A percentile compares a stretch with the other conserved stretches of the same genome.
Conservation (phyloP, 108 stramenopile species). For the Schizochytrium sp. region DNA sequence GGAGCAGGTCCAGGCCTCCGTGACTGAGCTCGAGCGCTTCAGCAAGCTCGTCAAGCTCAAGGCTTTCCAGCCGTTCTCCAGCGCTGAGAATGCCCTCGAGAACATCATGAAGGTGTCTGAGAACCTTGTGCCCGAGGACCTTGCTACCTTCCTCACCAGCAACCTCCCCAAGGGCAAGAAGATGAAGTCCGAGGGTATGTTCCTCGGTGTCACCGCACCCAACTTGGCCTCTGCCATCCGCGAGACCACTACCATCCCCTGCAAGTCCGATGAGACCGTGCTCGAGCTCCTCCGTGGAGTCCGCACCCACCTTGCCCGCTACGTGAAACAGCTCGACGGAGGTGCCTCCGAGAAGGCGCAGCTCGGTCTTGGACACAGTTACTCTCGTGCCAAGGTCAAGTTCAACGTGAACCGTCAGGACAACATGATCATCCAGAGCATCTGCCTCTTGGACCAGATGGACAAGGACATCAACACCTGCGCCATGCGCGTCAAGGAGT, state of each 20-base stretch:
- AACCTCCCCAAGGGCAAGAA: conserved; percentile 73
- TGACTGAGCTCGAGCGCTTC: conserved; percentile 89
- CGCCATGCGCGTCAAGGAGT: conserved; percentile 98
- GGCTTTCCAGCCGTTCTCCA: conserved; percentile 95
- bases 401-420: conserved; percentile 98
- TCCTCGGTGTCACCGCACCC: conserved; percentile 78
- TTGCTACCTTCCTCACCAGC: conserved; percentile 90
- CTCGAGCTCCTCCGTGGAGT: conserved; percentile 90
- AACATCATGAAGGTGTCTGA: conserved; percentile 79
- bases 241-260: conserved; percentile 71
- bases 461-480: conserved; percentile 99
- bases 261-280: conserved; percentile 78
- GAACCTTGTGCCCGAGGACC: conserved; percentile 61
- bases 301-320: conserved; percentile 88
- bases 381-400: conserved; percentile 98
- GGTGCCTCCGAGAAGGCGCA: conserved; percentile 95
- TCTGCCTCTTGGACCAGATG: conserved; percentile 98
- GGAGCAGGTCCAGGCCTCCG: conserved; percentile 74
- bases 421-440: conserved; percentile 99
- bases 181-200: conserved; percentile 70
- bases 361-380: conserved; percentile 97
- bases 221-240: conserved; percentile 73
- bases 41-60: conserved; percentile 93
- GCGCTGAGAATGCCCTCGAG: conserved; percentile 83
- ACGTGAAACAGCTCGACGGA: conserved; percentile 90